Evolutionary conservation across 73 alveolate species (phyloP).

Genomic region (Paramecium primaurelia): DNA sequence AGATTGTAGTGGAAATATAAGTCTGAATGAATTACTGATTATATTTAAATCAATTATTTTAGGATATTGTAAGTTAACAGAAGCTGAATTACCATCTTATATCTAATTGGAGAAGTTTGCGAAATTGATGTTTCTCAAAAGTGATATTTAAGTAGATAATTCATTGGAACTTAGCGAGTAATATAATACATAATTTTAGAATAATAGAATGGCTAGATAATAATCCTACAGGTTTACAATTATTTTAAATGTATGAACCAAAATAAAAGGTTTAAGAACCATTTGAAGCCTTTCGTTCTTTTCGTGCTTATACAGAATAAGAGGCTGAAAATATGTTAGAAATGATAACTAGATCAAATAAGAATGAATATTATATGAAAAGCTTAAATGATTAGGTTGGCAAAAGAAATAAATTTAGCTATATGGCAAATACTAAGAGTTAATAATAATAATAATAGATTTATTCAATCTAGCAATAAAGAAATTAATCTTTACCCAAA

Average conservation of each 20-base stretch:
- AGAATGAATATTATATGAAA: constrained; percentile 47
- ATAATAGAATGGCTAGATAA: constrained; percentile 55
- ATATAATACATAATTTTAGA: not conserved
- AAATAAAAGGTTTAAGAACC: constrained; percentile 28
- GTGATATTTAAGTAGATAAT: constrained; percentile 57
- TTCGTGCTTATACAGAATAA: constrained; percentile 46
- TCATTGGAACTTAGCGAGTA: constrained; percentile 54
- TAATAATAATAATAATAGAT: constrained; percentile 29
- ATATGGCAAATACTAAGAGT: constrained; percentile 46
- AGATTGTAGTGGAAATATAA: constrained; percentile 55
- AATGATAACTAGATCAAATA: constrained; percentile 52
- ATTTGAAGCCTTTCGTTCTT: constrained; percentile 48
- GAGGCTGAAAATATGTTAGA: constrained; percentile 51
- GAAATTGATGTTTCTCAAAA: constrained; percentile 49
- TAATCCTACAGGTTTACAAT: constrained; percentile 40
- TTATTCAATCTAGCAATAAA: not conserved
- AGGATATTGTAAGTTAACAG: constrained; percentile 56
- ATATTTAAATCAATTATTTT: constrained; percentile 52
- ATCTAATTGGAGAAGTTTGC: constrained; percentile 51
- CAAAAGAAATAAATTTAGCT: constrained; percentile 43
- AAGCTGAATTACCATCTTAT: constrained; percentile 57
- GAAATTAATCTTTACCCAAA: constrained; percentile 34
- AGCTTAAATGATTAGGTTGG: constrained; percentile 38
- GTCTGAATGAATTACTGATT: constrained; percentile 44
- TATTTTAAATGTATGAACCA: constrained; percentile 48